Evolutionary conservation across 176 grass and related monocot species (phyloP), one percentile per base, ranked within the genome.

Genomic region (Ampelocalamus luodianensis): DNA sequence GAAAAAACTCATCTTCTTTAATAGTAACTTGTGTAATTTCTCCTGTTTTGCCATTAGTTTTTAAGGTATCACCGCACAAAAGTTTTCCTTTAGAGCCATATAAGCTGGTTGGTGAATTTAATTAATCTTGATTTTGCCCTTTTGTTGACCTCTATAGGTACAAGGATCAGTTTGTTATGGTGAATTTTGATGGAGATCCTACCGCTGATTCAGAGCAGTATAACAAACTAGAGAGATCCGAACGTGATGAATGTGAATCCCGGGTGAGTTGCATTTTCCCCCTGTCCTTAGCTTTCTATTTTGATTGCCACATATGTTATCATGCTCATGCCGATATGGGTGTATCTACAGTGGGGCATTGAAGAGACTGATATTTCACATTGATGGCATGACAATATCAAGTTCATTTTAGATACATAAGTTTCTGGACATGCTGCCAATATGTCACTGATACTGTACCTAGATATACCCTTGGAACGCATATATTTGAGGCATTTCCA

Each of bases 101-200:
- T 65, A 58, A 13, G 50, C 20, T 64, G 38, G 0, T 44, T 68
- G 36, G 26, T 76, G 51, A 27, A 49, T 79, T 49, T 67, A 37
- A 34, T 62, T 74, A 32, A 72, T 87, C 23, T 37, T 83, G 50
- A 55, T 51, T 64, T 18, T 36, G 54, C 43, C 68, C 70, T 58
- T 88, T 38, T 79, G 11, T 75, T 88, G 54, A 67, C 51, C 27
- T 77, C 64, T 83, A 55, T 81, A 99, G 96, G 85, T 94, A 90
- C 37, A 54, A 96, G 5, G 93, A 96, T 89, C 93, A 85, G 27
- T 96, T 92, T 94, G 91, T 96, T 89, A 99, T 99, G 96, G 96
- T 92, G 46, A 99, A 94, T 69, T 96, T 99, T 86, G 96, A 99
- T 86, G 96, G 96, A 85, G 93, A 99, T 83, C 96, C 96, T 71